Conservation (phyloP, 306 rosid species). For the Chamaecrista fasciculata region DNA sequence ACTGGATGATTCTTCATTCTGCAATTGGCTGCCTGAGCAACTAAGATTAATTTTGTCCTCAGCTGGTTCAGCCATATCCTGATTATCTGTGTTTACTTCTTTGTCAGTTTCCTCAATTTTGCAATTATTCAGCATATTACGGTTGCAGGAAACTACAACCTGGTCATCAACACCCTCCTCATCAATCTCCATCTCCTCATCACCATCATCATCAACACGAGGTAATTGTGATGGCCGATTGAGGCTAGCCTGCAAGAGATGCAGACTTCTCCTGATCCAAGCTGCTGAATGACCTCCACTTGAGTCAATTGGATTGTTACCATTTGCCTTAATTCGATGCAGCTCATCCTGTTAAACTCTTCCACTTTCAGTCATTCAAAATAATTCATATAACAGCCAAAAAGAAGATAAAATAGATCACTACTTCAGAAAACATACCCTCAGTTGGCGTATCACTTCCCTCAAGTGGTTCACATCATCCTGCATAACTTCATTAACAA, state of each 20-base stretch:
- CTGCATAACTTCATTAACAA: constrained; percentile 91
- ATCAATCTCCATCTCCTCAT: constrained; percentile 97
- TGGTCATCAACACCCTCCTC: constrained; percentile 71
- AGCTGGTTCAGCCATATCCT: constrained; percentile 30
- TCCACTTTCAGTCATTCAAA: constrained; percentile 31
- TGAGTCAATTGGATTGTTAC: constrained; percentile 51
- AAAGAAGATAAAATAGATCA: constrained; percentile 23
- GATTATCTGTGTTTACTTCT: constrained; percentile 32
- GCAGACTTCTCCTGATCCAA: constrained; percentile 91
- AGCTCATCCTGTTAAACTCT: constrained; percentile 76
- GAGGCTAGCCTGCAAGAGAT: constrained; percentile 65
- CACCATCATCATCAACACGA: constrained; percentile 76
- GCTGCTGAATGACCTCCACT: constrained; percentile 82
- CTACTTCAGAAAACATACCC: constrained; percentile 52
- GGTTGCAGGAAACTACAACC: constrained; percentile 26
- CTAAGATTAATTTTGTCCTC: constrained; percentile 32
- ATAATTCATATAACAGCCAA: constrained; percentile 7
- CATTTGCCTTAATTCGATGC: constrained; percentile 71
- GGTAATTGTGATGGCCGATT: constrained; percentile 48
- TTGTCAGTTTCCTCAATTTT: constrained; percentile 37
- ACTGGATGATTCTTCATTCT: constrained; percentile 43
- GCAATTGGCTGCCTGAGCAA: constrained; percentile 38
- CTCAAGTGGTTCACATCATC: constrained; percentile 86
- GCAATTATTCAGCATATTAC: constrained; percentile 10
- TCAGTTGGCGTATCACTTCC: constrained; percentile 87